Base-by-base conservation (phyloP, 306 rosid genomes). In the Citrullus mucosospermus region DNA sequence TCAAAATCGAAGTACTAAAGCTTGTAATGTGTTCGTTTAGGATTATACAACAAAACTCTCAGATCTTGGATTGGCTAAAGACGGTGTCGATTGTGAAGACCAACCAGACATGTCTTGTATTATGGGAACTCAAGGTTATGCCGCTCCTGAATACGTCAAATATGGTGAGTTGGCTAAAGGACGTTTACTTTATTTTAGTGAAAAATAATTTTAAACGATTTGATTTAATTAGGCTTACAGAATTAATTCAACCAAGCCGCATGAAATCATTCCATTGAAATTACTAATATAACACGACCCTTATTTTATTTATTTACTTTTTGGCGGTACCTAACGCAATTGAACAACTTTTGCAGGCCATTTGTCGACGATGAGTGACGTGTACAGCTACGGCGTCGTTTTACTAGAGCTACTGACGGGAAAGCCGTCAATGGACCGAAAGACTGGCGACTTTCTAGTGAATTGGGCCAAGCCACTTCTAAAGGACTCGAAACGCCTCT, bases 51-150 rank as follows among this genome's bases (percentile, higher is more conserved):
- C 97, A 20, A 93, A 88, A 78, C 81, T 91, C 39, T 93, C 97
- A 0, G 97, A 93, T 75, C 90, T 93, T 41, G 97, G 98, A 59
- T 72, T 93, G 25, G 98, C 97, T 11, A 88, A 90, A 78, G 95
- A 91, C 77, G 97, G 91, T 6, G 91, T 91, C 1, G 95, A 91
- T 75, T 93, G 92, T 25, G 91, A 87, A 77, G 95, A 93, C 50
- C 83, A 90, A 18, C 91, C 83, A n/a, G 85, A 91, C 44, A 84
- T 86, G 14, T 85, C 95, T 39, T 74, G 88, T 14, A 80, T 91
- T 30, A 85, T 93, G 87, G 98, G 98, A 16, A 93, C 98, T 39
- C 83, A 69, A 32, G 98, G 98, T 28, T 93, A 93, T 84, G 96
- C 93, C 18, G 95, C 96, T 28, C 98, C 96, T 5, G 98, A 93